Conservation (phyloP, 1,139 yeast species). For the Protomyces inouyei region DNA sequence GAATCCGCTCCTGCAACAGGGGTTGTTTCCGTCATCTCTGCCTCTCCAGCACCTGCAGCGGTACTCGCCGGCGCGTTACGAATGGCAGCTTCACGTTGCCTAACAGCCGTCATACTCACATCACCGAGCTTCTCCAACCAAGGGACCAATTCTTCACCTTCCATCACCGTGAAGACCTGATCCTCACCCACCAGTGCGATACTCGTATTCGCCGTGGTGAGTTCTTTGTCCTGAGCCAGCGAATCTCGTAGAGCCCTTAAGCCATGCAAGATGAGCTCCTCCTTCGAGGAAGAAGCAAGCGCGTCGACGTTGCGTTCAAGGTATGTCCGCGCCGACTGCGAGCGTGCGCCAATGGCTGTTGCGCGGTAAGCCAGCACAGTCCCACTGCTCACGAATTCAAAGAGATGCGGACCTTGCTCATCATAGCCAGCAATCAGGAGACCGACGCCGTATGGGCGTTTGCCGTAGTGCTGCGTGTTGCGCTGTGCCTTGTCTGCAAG, state of each 20-base stretch:
- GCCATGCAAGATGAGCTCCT: slow-evolving; percentile 78
- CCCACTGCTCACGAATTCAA: slow-evolving; percentile 95
- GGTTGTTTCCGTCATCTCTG: slow-evolving; percentile 47
- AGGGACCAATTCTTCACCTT: slow-evolving; percentile 74
- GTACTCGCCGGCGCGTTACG: slow-evolving; percentile 14
- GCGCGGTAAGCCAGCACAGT: slow-evolving; percentile 86
- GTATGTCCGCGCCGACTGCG: slow-evolving; percentile 96
- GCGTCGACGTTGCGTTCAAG: slow-evolving; percentile 76
- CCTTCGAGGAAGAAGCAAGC: slow-evolving; percentile 54
- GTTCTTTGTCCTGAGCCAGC: slow-evolving; percentile 86
- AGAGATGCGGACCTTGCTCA: slow-evolving; percentile 87
- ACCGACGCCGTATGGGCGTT: slow-evolving; percentile 97
- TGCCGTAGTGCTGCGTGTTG: slow-evolving; percentile 92
- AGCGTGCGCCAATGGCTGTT: slow-evolving; percentile 96
- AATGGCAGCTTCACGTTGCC: slow-evolving; percentile 27
- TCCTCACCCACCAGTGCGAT: slow-evolving; percentile 87
- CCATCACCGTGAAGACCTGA: slow-evolving; percentile 66
- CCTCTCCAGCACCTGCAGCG: not conserved
- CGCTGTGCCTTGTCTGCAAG: slow-evolving; percentile 96
- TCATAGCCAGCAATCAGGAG: slow-evolving; percentile 86
- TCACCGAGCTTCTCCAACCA: slow-evolving; percentile 52
- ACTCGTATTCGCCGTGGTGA: slow-evolving; percentile 76
- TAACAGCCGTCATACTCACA: slow-evolving; percentile 29
- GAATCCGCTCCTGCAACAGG: slow-evolving; percentile 41
- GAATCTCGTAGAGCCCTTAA: slow-evolving; percentile 91